These are phyloP conservation scores for Aureobasidium subglaciale DNA, from an alignment of 2,329 filamentous ascomycete species.

Conservation along the genomic window DNA sequence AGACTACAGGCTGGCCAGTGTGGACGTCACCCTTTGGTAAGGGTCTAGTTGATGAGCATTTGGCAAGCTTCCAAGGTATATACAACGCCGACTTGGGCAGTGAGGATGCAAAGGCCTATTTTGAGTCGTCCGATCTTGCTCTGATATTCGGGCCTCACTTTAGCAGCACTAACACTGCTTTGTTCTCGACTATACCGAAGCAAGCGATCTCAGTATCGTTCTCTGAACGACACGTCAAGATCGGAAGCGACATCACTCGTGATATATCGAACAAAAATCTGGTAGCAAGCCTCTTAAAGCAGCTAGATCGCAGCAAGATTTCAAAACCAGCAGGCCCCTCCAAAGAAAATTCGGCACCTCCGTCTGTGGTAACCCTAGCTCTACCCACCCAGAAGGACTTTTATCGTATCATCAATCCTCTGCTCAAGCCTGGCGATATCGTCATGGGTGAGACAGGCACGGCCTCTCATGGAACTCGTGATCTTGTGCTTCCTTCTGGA, in stretches of 20 bases:
- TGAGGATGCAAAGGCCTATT: constrained; percentile 17
- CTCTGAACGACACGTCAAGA: constrained; percentile 56
- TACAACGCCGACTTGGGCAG: constrained; percentile 21
- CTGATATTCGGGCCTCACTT: constrained; percentile 17
- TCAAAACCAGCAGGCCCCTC: constrained; percentile 43
- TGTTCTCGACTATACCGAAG: constrained; percentile 25
- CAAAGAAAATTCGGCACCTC: constrained; percentile 22
- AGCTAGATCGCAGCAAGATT: constrained; percentile 46
- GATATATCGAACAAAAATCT: constrained; percentile 53
- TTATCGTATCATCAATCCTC: constrained; percentile 71
- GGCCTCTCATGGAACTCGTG: constrained; percentile 81
- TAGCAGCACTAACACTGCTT: constrained; percentile 24
- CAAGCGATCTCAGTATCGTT: constrained; percentile 26
- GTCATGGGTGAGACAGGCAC: constrained; percentile 85
- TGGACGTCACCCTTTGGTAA: constrained; percentile 45
- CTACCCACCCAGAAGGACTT: constrained; percentile 64
- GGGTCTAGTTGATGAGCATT: constrained; percentile 42
- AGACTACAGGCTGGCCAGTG: constrained; percentile 41
- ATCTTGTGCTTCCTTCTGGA: constrained; percentile 66
- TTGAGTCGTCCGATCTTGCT: constrained; percentile 21
- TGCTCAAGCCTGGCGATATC: constrained; percentile 65
- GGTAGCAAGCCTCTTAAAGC: neutral
- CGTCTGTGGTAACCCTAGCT: neutral
- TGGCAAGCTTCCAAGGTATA: constrained; percentile 40
- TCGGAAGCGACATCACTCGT: constrained; percentile 54